Evolutionary conservation across 2,329 filamentous ascomycete genomes (phyloP).

Genomic region (Colletotrichum lini): DNA sequence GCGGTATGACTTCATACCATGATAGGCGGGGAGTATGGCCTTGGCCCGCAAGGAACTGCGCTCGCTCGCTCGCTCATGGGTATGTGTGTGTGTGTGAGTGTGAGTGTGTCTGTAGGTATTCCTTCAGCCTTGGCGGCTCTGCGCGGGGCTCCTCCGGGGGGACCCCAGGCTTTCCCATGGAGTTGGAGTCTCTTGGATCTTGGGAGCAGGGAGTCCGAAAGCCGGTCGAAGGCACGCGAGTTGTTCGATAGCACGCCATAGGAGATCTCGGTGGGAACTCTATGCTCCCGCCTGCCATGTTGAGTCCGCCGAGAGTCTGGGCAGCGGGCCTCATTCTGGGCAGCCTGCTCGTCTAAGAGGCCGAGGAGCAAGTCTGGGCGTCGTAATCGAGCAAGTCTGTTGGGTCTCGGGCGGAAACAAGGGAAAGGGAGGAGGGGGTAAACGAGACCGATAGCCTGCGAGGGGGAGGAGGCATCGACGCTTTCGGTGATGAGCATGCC

Average conservation of each 20-base stretch:
- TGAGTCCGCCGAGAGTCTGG: slow-evolving; percentile 37
- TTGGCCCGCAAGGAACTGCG: too few relatives aligned
- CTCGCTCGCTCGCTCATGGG: not conserved
- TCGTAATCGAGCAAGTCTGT: slow-evolving; percentile 16
- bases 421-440: slow-evolving; percentile 17
- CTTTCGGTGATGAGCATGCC: slow-evolving; percentile 30
- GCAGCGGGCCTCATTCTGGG: slow-evolving; percentile 41
- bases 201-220: slow-evolving; percentile 18
- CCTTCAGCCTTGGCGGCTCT: slow-evolving; percentile 44
- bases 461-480: slow-evolving; percentile 8
- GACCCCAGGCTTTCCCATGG: slow-evolving; percentile 19
- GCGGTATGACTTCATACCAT: slow-evolving; percentile 43
- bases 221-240: slow-evolving; percentile 33
- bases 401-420: slow-evolving; percentile 30
- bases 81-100: too few relatives aligned
- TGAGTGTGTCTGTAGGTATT: not conserved
- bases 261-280: slow-evolving; percentile 29
- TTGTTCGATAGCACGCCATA: slow-evolving; percentile 35
- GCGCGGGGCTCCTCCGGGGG: slow-evolving; percentile 25
- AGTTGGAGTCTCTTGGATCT: slow-evolving; percentile 17
- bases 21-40: slow-evolving; percentile 22
- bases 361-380: slow-evolving; percentile 23
- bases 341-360: slow-evolving; percentile 7
- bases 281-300: slow-evolving; percentile 36
- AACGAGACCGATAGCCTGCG: not conserved